Conservation (phyloP, 2,329 filamentous ascomycete genomes). For the Acrocalymma vagum region DNA sequence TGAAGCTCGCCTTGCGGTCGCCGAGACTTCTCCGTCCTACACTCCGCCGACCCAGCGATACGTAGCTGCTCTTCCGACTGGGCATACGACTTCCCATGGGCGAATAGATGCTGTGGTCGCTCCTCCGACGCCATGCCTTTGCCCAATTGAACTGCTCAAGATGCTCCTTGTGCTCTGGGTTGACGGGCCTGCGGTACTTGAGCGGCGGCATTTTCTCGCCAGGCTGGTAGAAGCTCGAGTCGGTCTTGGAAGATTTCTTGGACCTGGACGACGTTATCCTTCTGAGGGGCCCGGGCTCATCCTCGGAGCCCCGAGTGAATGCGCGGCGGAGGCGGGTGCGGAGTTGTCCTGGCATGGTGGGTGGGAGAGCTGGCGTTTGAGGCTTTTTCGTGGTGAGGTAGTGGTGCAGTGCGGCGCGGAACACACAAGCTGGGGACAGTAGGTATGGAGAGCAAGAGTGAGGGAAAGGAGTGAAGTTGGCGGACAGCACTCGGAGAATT, state of each 20-base stretch:
- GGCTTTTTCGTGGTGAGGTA: slow-evolving; percentile 1
- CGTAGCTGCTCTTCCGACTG: slow-evolving; percentile 47
- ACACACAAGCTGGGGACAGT: too few species aligned
- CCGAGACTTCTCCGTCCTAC: slow-evolving; percentile 37
- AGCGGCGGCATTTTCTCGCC: slow-evolving; percentile 61
- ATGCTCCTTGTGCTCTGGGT: slow-evolving; percentile 59
- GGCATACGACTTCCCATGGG: slow-evolving; percentile 59
- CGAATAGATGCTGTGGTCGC: slow-evolving; percentile 54
- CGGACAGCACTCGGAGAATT: slow-evolving; percentile 21
- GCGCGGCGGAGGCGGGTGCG: slow-evolving; percentile 56
- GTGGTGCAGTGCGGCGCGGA: slow-evolving; percentile 5
- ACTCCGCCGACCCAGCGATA: slow-evolving; percentile 37
- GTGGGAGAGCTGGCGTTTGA: slow-evolving; percentile 4
- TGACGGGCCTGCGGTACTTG: slow-evolving; percentile 59
- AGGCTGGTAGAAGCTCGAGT: slow-evolving; percentile 58
- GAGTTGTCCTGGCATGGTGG: slow-evolving; percentile 52
- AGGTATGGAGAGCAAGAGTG: slow-evolving; percentile 10
- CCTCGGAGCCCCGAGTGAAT: slow-evolving; percentile 47
- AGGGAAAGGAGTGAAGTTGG: slow-evolving; percentile 16
- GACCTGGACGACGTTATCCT: slow-evolving; percentile 35
- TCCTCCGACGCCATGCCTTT: slow-evolving; percentile 56
- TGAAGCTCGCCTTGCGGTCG: slow-evolving; percentile 46
- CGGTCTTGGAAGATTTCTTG: slow-evolving; percentile 44
- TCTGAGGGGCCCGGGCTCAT: slow-evolving; percentile 29
- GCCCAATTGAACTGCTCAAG: slow-evolving; percentile 58